Evolutionary conservation across 1,284 basidiomycete species (phyloP).

Genomic region (Rhodotorula sp.): DNA sequence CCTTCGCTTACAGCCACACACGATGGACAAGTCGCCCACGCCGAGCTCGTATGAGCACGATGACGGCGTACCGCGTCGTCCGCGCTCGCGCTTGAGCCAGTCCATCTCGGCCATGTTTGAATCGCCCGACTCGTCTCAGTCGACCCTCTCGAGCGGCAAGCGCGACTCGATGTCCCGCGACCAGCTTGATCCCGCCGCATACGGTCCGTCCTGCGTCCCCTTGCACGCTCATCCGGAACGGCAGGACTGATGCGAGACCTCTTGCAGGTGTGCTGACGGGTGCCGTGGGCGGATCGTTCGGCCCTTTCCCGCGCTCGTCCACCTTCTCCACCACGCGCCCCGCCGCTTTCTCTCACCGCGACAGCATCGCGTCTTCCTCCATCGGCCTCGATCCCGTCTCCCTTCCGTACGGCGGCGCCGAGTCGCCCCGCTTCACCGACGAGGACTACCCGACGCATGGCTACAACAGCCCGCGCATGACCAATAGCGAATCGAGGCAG

Average conservation of each 20-base stretch:
- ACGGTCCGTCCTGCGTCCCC: slow-evolving; percentile 17
- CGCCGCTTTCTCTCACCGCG: slow-evolving; percentile 30
- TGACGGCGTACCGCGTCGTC: slow-evolving; percentile 3
- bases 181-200: slow-evolving; percentile 27
- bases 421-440: slow-evolving; percentile 22
- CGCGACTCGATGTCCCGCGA: slow-evolving; percentile 24
- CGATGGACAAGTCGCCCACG: slow-evolving; percentile 7
- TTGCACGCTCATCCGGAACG: no score
- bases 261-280: slow-evolving; percentile 35
- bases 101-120: slow-evolving; percentile 24
- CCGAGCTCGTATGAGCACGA: slow-evolving; percentile 20
- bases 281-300: slow-evolving; percentile 36
- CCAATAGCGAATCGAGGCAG: slow-evolving; percentile 21
- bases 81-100: slow-evolving; percentile 12
- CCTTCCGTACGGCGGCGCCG: slow-evolving; percentile 9
- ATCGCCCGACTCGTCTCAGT: slow-evolving; percentile 16
- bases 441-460: slow-evolving; percentile 14
- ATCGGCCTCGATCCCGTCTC: slow-evolving; percentile 32
- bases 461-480: slow-evolving; percentile 4
- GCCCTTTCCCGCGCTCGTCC: slow-evolving; percentile 38
- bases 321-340: slow-evolving; percentile 28
- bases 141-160: slow-evolving; percentile 15
- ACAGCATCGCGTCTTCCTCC: slow-evolving; percentile 37
- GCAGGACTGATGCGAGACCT: neutral
- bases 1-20: neutral